phyloP scores from a whole-genome alignment of 331 rosid species.

The Stylosanthes scabra region DNA sequence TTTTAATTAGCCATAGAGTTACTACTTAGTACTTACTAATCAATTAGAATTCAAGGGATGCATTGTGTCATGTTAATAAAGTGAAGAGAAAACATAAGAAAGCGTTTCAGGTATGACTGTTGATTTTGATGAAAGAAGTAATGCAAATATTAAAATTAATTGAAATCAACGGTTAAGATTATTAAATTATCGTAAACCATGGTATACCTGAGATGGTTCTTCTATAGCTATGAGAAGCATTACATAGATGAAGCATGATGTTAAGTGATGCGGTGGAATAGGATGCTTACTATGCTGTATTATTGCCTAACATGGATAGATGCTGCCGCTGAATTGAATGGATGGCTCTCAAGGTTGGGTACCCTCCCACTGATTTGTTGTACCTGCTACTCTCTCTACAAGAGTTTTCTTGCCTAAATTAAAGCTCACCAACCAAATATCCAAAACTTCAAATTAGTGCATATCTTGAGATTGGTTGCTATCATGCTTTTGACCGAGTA shows the following conservation, averaged over 20 bases:
- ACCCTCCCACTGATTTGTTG: constrained; percentile 20
- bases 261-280: constrained; percentile 38
- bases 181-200: no score
- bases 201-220: no score
- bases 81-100: no score
- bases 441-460: not conserved
- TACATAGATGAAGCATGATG: constrained; percentile 1
- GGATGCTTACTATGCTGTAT: constrained; percentile 38
- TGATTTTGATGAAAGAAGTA: no score
- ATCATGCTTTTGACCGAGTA: constrained; percentile 26
- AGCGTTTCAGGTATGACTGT: no score
- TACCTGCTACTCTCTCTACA: not conserved
- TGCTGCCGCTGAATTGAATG: constrained; percentile 44
- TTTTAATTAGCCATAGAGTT: no score
- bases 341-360: constrained; percentile 37
- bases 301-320: constrained; percentile 24
- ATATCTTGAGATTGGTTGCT: constrained; percentile 6
- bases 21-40: no score
- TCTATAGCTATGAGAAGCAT: no score
- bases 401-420: constrained; percentile 9
- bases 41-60: no score
- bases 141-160: no score
- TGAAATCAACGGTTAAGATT: no score
- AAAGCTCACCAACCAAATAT: constrained; percentile 30
- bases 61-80: no score